Evolutionary conservation across 1,284 basidiomycete genomes (phyloP).

Genomic region (Acaromyces ingoldii): DNA sequence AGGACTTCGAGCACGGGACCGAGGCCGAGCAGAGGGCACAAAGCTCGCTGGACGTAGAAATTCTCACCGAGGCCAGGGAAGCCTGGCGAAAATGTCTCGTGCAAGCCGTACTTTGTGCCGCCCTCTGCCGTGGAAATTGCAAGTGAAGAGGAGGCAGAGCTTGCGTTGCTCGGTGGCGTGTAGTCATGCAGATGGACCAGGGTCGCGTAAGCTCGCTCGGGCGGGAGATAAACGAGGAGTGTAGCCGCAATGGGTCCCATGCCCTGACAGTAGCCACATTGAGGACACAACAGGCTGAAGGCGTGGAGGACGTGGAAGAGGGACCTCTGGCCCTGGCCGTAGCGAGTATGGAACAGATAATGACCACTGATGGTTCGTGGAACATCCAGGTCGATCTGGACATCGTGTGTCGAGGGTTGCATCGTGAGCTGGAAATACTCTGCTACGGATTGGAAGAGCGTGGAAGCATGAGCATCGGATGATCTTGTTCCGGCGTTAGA

Average conservation of each 20-base stretch:
- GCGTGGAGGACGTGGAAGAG: constrained; percentile 88
- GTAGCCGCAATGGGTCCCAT: constrained; percentile 98
- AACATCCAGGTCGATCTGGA: constrained; percentile 97
- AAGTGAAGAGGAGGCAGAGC: constrained; percentile 58
- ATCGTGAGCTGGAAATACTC: constrained; percentile 1
- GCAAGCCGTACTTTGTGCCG: constrained; percentile 72
- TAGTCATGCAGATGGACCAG: constrained; percentile 65
- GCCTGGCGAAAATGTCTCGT: constrained; percentile 82
- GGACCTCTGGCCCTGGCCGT: constrained; percentile 65
- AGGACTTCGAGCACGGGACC: constrained; percentile 77
- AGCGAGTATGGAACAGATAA: constrained; percentile 87
- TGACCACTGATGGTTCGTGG: constrained; percentile 94
- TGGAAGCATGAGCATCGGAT: no score
- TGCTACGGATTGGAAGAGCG: no score
- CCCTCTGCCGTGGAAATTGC: no score
- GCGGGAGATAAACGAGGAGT: constrained; percentile 75
- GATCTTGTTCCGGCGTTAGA: no score
- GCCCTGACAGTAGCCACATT: constrained; percentile 97
- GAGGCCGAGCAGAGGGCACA: constrained; percentile 88
- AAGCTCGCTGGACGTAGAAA: constrained; percentile 86
- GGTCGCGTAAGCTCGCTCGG: constrained; percentile 69
- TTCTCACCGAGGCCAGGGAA: constrained; percentile 92
- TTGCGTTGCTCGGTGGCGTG: background rate
- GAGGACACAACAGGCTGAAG: constrained; percentile 74
- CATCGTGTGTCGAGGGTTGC: constrained; percentile 74